Evolutionary conservation across 495 filamentous ascomycete species (phyloP).

Genomic region (Hyphodiscus hymeniophilus): DNA sequence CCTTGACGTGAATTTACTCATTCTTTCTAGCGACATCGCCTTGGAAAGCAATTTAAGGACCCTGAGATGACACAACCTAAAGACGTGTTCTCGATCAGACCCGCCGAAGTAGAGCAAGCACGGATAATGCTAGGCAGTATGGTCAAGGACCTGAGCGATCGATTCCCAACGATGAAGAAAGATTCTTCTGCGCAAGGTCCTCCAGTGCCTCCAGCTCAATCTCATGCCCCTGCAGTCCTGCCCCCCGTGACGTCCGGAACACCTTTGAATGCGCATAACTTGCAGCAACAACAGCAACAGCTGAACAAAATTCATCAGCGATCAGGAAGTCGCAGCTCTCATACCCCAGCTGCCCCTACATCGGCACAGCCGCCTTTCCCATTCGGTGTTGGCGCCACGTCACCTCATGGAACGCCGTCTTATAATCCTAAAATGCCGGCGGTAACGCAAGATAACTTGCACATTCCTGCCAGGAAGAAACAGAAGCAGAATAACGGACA

Average conservation of each 20-base stretch:
- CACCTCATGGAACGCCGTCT: conserved; percentile 62
- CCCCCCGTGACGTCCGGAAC: conserved; percentile 10
- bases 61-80: conserved; percentile 38
- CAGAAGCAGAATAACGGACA: conserved; percentile 30
- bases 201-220: conserved; percentile 4
- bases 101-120: conserved; percentile 43
- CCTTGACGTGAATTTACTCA: conserved; percentile 17
- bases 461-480: conserved; percentile 48
- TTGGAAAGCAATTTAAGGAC: conserved; percentile 52
- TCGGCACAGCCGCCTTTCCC: conserved; percentile 56
- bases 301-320: conserved; percentile 41
- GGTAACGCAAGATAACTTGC: conserved; percentile 41
- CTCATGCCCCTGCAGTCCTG: background rate
- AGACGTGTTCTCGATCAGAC: conserved; percentile 50
- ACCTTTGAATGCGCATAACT: conserved; percentile 56
- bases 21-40: conserved; percentile 29
- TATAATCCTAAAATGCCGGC: conserved; percentile 35
- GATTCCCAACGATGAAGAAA: conserved; percentile 20
- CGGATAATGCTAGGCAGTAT: conserved; percentile 36
- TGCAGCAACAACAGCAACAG: conserved; percentile 55
- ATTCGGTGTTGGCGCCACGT: conserved; percentile 48
- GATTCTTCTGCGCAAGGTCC: conserved; percentile 2
- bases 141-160: conserved; percentile 16
- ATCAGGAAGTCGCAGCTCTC: conserved; percentile 28
- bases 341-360: conserved; percentile 55